These are phyloP conservation scores for Lachancea quebecensis DNA, from an alignment of 805 yeast genomes.

Conservation along the genomic window DNA sequence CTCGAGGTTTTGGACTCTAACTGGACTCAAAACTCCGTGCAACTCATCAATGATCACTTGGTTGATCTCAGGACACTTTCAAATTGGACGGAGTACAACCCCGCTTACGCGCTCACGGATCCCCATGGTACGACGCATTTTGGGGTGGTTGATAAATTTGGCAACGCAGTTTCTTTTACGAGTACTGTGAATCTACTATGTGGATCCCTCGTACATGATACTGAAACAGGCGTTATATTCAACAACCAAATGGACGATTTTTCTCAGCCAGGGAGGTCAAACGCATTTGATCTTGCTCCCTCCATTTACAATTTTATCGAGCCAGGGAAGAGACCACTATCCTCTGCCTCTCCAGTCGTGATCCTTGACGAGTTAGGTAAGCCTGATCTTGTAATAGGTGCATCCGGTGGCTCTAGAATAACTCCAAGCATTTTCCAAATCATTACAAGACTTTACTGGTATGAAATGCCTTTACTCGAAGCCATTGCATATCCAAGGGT, in stretches of 20 bases:
- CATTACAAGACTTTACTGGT: constrained; percentile 56
- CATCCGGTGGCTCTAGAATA: constrained; percentile 91
- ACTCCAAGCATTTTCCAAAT: constrained; percentile 80
- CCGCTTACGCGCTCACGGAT: constrained; percentile 68
- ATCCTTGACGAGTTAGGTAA: constrained; percentile 40
- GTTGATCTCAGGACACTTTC: constrained; percentile 40
- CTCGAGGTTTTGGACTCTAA: constrained; percentile 39
- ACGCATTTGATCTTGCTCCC: constrained; percentile 77
- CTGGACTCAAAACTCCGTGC: constrained; percentile 51
- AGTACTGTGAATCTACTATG: constrained; percentile 80
- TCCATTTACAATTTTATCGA: constrained; percentile 70
- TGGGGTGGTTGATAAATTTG: constrained; percentile 63
- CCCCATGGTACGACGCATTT: constrained; percentile 90
- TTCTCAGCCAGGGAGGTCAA: constrained; percentile 58
- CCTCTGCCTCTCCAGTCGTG: constrained; percentile 76
- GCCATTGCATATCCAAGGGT: constrained; percentile 73
- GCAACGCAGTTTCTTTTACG: constrained; percentile 80
- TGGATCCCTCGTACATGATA: constrained; percentile 80
- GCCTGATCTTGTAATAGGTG: constrained; percentile 72
- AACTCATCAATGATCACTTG: constrained; percentile 43
- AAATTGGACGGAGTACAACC: constrained; percentile 68
- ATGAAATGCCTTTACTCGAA: constrained; percentile 52
- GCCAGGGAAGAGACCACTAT: constrained; percentile 76
- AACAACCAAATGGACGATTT: constrained; percentile 96
- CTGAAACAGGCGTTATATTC: constrained; percentile 70